These are phyloP conservation scores for Talaromyces wortmannii DNA, from an alignment of 495 filamentous ascomycete species.

Conservation along the genomic window DNA sequence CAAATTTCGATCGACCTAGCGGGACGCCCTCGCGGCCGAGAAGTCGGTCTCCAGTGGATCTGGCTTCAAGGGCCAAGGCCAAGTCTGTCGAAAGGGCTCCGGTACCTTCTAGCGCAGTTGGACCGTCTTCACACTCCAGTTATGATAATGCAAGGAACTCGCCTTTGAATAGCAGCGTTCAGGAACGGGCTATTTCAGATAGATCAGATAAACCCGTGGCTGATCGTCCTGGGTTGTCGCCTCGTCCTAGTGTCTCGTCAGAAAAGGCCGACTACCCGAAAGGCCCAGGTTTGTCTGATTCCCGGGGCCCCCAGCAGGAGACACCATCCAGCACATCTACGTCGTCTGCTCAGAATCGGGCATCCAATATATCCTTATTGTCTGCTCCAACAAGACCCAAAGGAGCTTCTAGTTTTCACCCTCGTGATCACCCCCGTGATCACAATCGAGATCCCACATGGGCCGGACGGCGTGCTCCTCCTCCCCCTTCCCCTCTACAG, in stretches of 20 bases:
- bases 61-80: not conserved
- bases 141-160: not conserved
- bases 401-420: constrained; percentile 32
- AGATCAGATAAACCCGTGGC: not conserved
- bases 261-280: not conserved
- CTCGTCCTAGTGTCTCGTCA: not conserved
- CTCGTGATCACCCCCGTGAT: constrained; percentile 1
- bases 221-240: not conserved
- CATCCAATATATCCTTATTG: constrained; percentile 40
- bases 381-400: constrained; percentile 57
- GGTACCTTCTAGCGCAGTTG: not conserved
- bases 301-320: constrained; percentile 16
- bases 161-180: not conserved
- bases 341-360: constrained; percentile 42
- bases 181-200: not conserved
- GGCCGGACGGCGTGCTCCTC: constrained; percentile 33
- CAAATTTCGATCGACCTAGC: constrained; percentile 18
- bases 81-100: not conserved
- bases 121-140: not conserved
- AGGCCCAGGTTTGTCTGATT: not conserved
- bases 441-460: constrained; percentile 18
- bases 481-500: constrained; percentile 12
- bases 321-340: constrained; percentile 27
- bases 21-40: constrained; percentile 10
- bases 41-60: constrained; percentile 19